Evolutionary conservation across 2,329 filamentous ascomycete species (phyloP).

Genomic region (Fusarium denticulatum): DNA sequence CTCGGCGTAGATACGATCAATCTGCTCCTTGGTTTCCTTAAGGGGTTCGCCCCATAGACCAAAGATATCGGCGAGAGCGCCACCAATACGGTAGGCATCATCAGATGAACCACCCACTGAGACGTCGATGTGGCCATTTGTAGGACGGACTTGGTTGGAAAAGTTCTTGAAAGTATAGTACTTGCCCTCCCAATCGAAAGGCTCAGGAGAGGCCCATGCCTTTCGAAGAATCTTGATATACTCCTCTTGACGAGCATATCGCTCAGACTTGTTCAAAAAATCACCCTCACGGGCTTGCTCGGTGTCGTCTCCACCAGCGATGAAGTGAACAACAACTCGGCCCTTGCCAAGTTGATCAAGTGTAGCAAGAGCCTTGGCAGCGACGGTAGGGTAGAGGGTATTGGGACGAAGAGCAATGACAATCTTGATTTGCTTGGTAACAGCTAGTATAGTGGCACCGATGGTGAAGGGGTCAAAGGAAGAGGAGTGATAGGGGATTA

Average conservation of each 20-base stretch:
- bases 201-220: slow-evolving; percentile 65
- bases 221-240: slow-evolving; percentile 69
- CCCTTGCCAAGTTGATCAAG: slow-evolving; percentile 68
- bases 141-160: slow-evolving; percentile 62
- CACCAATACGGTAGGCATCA: slow-evolving; percentile 68
- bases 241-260: slow-evolving; percentile 68
- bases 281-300: slow-evolving; percentile 71
- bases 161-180: slow-evolving; percentile 70
- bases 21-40: slow-evolving; percentile 71
- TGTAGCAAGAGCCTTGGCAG: slow-evolving; percentile 69
- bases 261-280: slow-evolving; percentile 65
- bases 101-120: slow-evolving; percentile 69
- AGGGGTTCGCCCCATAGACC: slow-evolving; percentile 72
- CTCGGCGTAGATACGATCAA: slow-evolving; percentile 68
- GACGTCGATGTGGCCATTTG: slow-evolving; percentile 64
- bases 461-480: slow-evolving; percentile 59
- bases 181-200: slow-evolving; percentile 70
- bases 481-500: slow-evolving; percentile 67
- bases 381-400: slow-evolving; percentile 67
- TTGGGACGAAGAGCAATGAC: slow-evolving; percentile 71
- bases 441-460: slow-evolving; percentile 65
- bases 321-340: slow-evolving; percentile 70
- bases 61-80: slow-evolving; percentile 68
- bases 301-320: slow-evolving; percentile 68
- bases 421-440: slow-evolving; percentile 68